These are phyloP conservation scores for Grosmannia clavigera DNA, from an alignment of 2,329 filamentous ascomycete genomes.

Conservation along the genomic window DNA sequence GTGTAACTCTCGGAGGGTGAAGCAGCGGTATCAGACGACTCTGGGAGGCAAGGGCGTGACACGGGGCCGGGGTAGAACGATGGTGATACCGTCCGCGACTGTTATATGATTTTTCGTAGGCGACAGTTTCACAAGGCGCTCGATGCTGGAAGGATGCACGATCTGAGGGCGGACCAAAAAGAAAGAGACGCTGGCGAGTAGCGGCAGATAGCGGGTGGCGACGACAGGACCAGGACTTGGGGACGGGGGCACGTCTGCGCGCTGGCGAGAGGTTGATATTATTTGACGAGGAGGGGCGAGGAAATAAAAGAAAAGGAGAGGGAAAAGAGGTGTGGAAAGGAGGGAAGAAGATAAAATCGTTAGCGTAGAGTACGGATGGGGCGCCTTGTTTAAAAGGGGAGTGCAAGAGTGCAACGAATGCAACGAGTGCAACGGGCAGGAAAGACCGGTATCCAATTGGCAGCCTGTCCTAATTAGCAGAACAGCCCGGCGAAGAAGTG, in stretches of 20 bases:
- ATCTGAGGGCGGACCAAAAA: neutral
- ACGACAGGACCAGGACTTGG: neutral
- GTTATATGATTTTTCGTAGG: neutral
- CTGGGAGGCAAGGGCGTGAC: neutral
- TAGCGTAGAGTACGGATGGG: neutral
- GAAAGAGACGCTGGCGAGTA: neutral
- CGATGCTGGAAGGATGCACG: neutral
- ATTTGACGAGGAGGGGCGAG: neutral
- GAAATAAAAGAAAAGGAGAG: neutral
- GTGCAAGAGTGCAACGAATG: neutral
- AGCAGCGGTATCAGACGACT: neutral
- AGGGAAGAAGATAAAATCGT: conserved; percentile 1
- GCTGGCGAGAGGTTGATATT: neutral
- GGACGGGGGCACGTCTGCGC: neutral
- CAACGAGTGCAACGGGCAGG: neutral
- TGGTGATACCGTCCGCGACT: neutral
- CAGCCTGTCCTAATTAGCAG: neutral
- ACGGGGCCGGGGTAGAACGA: neutral
- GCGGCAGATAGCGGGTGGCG: neutral
- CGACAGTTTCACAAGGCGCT: too few species aligned
- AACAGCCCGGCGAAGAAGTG: neutral
- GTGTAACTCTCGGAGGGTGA: neutral
- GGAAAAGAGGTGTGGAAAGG: neutral
- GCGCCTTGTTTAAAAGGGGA: conserved; percentile 1
- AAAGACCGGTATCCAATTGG: neutral